These are phyloP conservation scores for Bromus sterilis DNA, from an alignment of 176 grass and related monocot genomes.

Conservation along the genomic window DNA sequence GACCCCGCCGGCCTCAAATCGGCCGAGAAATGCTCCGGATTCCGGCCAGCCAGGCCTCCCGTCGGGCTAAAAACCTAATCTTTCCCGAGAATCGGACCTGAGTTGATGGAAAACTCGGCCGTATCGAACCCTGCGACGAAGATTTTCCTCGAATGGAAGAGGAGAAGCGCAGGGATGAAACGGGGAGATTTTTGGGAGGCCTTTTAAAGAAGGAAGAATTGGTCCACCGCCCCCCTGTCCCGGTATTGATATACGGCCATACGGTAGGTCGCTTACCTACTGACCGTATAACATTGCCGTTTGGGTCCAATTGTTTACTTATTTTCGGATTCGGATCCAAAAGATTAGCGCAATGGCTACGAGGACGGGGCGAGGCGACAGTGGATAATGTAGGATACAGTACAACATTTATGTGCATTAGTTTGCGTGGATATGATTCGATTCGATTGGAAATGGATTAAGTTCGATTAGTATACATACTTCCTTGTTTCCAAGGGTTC, in stretches of 20 bases:
- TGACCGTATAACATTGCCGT: constrained; percentile 12
- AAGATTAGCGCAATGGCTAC: background rate
- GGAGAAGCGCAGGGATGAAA: background rate
- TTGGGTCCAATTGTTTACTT: background rate
- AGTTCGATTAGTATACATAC: background rate
- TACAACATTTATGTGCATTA: background rate
- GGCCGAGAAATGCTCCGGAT: background rate
- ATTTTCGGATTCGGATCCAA: background rate
- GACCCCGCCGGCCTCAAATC: background rate
- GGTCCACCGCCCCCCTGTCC: background rate
- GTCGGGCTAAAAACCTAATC: background rate
- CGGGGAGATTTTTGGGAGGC: constrained; percentile 26
- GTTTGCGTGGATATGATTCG: background rate
- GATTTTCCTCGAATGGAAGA: background rate
- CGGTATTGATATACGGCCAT: background rate
- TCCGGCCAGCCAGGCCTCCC: background rate
- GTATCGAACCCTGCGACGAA: background rate
- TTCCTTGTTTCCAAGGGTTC: no score
- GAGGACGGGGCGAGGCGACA: background rate
- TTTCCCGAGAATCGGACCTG: background rate
- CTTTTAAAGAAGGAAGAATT: constrained; percentile 10
- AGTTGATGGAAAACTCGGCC: background rate
- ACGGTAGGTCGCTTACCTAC: constrained; percentile 16
- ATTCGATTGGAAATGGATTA: background rate
- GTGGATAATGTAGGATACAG: constrained; percentile 24